Base-by-base conservation (phyloP, 2,329 filamentous ascomycete genomes). In the Trichoderma sp. region DNA sequence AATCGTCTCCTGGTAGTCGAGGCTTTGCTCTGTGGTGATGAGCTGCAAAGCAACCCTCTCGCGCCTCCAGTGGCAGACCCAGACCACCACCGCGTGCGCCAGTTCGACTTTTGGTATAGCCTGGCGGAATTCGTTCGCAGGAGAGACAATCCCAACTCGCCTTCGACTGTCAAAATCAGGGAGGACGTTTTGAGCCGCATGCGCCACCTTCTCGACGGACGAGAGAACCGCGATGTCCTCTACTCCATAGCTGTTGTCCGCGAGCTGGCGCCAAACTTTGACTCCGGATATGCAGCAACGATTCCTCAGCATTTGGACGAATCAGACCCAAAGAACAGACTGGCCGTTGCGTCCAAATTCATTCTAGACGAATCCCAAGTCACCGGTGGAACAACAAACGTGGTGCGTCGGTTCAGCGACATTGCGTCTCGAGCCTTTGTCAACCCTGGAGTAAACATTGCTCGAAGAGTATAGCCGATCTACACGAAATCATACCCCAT, bases 171-270 rank as follows among this genome's bases (percentile, higher is more conserved):
- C 85, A 75, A 90, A 88, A 79, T 87, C 72, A 90, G 94, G 45
- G 92, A 95, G 71, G 89, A 91, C 31, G 89, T 91, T 1, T 86
- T 98, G 35, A 84, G 84, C 5, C 88, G 88, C 69, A 90, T 95
- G 83, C 91, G 94, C 38, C 89, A 89, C 74, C 87, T 96, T 27
- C 88, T 98, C 14, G 93, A 95, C 79, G 93, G 93, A 65, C 90
- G 93, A 29, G 95, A 98, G 85, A 97, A 96, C 80, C 91, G 95
- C 71, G 95, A 98, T 82, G 93, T 98, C 21, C 90, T 98, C 75
- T 98, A 98, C 84, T 97, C 94, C 0, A 93, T 98, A 78, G 94
- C 94, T 9, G 91, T 97, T 74, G 91, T 93, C 18, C 91, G 95
- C 31, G 91, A 95, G 77, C 88, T 95, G 67, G 92, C 93, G 63